Conservation (phyloP, 192 early-diverging fungal genomes). For the Backusella parvicylindrica region DNA sequence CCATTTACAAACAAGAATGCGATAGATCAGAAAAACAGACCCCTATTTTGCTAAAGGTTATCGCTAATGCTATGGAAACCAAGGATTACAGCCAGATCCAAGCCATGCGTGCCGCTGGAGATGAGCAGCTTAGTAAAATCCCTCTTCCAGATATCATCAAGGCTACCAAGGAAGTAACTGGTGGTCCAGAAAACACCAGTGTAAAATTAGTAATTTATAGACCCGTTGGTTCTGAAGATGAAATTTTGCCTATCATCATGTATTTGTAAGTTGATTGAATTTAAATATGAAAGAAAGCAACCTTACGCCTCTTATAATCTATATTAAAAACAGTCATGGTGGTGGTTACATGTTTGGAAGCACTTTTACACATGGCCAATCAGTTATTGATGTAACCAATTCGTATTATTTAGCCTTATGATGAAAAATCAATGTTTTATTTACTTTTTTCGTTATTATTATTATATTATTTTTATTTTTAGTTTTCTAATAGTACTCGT, state of each 20-base stretch:
- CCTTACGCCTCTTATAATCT: neutral
- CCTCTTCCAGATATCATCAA: neutral
- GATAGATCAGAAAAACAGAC: neutral
- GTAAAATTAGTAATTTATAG: neutral
- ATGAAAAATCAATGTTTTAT: no score
- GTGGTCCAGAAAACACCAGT: neutral
- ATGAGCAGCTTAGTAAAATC: neutral
- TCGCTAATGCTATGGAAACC: neutral
- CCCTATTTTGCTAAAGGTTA: neutral
- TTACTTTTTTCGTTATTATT: no score
- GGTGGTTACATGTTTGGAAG: no score
- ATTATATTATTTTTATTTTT: no score
- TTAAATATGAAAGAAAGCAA: neutral
- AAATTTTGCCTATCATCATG: neutral
- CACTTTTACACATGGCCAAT: no score
- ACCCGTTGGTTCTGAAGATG: neutral
- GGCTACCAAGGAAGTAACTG: neutral
- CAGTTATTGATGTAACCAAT: no score
- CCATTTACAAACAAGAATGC: neutral
- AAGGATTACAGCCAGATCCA: neutral
- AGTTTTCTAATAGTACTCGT: no score
- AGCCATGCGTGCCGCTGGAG: neutral
- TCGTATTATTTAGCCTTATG: no score
- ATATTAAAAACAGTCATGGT: neutral
- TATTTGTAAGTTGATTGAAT: neutral